A percentile compares a stretch with the other conserved stretches of the same genome.
These are phyloP conservation scores for Bryum argenteum DNA, from an alignment of 225 moss, liverwort and hornwort species.

Conservation along the genomic window DNA sequence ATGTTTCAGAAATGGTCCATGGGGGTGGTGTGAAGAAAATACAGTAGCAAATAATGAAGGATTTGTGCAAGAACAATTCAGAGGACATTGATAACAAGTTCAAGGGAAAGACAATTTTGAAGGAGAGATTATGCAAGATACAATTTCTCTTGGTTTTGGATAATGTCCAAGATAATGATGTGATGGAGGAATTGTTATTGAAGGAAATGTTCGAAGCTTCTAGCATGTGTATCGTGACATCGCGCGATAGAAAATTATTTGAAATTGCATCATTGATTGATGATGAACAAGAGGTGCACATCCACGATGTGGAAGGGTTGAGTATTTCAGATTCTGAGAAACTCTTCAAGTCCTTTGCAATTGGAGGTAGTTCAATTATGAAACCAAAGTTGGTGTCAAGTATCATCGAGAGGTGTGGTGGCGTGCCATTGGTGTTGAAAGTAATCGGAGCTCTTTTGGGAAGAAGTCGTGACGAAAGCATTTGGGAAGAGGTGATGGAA, in stretches of 20 bases:
- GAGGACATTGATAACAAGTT: no score
- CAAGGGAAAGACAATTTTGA: no score
- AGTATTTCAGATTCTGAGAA: fast-evolving
- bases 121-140: no score
- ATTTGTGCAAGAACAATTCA: no score
- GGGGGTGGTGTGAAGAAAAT: no score
- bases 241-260: background rate
- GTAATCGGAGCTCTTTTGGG: background rate
- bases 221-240: no score
- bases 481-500: background rate
- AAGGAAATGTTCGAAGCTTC: background rate
- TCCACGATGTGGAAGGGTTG: background rate
- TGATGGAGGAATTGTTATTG: background rate
- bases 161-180: no score
- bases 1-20: no score
- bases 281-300: background rate
- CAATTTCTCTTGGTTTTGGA: no score
- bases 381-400: background rate
- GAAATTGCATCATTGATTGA: background rate
- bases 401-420: background rate
- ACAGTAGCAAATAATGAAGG: no score
- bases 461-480: fast-evolving
- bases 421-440: background rate
- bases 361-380: background rate
- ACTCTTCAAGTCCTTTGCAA: background rate